phyloP scores from a whole-genome alignment of 495 filamentous ascomycete genomes.

The Xylaria bambusicola region DNA sequence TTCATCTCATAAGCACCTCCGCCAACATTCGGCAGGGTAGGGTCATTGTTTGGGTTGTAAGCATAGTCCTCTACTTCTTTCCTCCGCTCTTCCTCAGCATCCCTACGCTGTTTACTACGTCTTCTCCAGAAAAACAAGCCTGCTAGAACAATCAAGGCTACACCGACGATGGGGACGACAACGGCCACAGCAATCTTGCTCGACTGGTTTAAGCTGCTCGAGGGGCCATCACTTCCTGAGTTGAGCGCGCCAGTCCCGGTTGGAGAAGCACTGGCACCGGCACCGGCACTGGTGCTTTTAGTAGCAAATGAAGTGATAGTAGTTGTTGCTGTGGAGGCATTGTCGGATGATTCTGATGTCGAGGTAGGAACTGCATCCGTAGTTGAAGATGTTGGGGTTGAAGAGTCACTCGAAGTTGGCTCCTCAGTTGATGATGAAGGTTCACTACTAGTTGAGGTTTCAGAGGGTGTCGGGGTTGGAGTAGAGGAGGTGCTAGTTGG shows the following conservation, averaged over 20 bases:
- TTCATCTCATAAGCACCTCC: constrained; percentile 65
- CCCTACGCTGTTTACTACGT: constrained; percentile 79
- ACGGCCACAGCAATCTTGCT: constrained; percentile 90
- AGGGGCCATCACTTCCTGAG: constrained; percentile 20
- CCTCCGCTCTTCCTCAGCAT: constrained; percentile 80
- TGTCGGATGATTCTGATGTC: constrained; percentile 35
- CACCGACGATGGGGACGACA: constrained; percentile 86
- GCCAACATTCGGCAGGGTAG: constrained; percentile 71
- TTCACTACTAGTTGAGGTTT: constrained; percentile 22
- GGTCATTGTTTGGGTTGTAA: constrained; percentile 94
- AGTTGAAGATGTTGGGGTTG: neutral
- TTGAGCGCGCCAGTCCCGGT: constrained; percentile 1
- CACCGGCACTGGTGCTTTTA: neutral
- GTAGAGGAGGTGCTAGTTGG: constrained; percentile 24
- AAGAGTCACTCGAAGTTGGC: constrained; percentile 19
- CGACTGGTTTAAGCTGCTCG: constrained; percentile 54
- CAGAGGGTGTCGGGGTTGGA: constrained; percentile 28
- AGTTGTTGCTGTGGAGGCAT: constrained; percentile 32
- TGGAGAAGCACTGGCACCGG: neutral
- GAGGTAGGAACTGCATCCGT: constrained; percentile 26
- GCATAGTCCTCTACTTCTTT: constrained; percentile 97
- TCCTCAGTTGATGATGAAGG: constrained; percentile 19
- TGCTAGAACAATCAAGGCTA: constrained; percentile 76
- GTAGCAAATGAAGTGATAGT: constrained; percentile 17
- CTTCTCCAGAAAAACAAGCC: constrained; percentile 84